These are phyloP conservation scores for Plantago elongata DNA, from an alignment of 257 asterid genomes.

Conservation along the genomic window DNA sequence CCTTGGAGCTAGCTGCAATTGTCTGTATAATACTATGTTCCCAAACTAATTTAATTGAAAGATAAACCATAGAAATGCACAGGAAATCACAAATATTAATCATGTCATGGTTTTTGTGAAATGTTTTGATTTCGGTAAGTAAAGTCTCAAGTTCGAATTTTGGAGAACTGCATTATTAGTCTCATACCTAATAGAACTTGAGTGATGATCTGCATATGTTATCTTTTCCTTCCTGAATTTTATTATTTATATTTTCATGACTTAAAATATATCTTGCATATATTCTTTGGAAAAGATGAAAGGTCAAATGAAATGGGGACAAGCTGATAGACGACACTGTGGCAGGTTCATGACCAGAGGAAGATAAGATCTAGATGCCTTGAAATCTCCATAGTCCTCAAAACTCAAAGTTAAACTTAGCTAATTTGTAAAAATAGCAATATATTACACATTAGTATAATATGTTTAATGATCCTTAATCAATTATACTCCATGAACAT, in stretches of 20 bases:
- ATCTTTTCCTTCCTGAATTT: no score
- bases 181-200: no score
- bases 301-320: slow-evolving; percentile 10
- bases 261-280: background rate
- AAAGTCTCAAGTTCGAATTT: background rate
- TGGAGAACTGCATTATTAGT: background rate
- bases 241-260: background rate
- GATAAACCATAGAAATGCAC: no score
- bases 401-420: background rate
- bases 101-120: no score
- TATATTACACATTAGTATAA: no score
- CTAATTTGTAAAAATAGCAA: no score
- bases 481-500: no score
- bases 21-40: no score
- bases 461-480: no score
- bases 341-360: background rate
- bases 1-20: no score
- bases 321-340: background rate
- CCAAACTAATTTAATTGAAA: background rate
- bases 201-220: no score
- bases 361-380: slow-evolving; percentile 4
- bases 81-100: no score
- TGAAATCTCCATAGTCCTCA: background rate
- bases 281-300: slow-evolving; percentile 7
- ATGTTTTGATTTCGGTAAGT: background rate